Evolutionary conservation across 805 yeast species (phyloP).

Genomic region (Saturnispora sekii): DNA sequence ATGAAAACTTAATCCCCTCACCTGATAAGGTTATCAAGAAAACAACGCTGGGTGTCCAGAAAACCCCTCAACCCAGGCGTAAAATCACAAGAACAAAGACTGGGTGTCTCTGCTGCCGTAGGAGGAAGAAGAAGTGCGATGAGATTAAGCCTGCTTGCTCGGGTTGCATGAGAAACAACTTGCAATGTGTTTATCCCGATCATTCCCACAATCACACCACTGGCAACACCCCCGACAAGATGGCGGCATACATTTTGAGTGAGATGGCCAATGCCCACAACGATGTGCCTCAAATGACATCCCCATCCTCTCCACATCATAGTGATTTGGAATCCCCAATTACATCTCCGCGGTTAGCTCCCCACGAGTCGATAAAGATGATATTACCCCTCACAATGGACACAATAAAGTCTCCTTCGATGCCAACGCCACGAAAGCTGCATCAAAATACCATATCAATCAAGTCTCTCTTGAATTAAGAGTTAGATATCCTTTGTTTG

Average conservation of each 20-base stretch:
- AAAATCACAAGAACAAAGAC: slow-evolving; percentile 30
- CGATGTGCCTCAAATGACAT: slow-evolving; percentile 6
- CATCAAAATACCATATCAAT: slow-evolving; percentile 8
- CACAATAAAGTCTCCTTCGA: background rate
- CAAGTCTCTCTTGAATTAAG: slow-evolving; percentile 5
- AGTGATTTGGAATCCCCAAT: slow-evolving; percentile 20
- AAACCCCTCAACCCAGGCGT: background rate
- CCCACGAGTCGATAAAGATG: slow-evolving; percentile 10
- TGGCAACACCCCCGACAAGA: slow-evolving; percentile 2
- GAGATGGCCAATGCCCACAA: slow-evolving; percentile 7
- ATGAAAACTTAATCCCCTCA: background rate
- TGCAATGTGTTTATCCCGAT: slow-evolving; percentile 28
- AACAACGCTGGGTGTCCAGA: background rate
- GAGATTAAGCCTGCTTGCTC: slow-evolving; percentile 28
- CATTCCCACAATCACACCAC: background rate
- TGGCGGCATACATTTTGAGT: slow-evolving; percentile 5
- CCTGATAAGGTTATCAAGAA: slow-evolving; percentile 6
- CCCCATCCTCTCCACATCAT: slow-evolving; percentile 13
- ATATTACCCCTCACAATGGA: slow-evolving; percentile 7
- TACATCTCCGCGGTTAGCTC: slow-evolving; percentile 20
- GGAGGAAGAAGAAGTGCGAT: slow-evolving; percentile 31
- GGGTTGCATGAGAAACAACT: slow-evolving; percentile 27
- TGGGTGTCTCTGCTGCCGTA: slow-evolving; percentile 31
- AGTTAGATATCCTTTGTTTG: background rate
- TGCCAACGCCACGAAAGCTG: background rate